Base-by-base conservation (phyloP, 2,329 filamentous ascomycete species). In the Chaetomium globosum region DNA sequence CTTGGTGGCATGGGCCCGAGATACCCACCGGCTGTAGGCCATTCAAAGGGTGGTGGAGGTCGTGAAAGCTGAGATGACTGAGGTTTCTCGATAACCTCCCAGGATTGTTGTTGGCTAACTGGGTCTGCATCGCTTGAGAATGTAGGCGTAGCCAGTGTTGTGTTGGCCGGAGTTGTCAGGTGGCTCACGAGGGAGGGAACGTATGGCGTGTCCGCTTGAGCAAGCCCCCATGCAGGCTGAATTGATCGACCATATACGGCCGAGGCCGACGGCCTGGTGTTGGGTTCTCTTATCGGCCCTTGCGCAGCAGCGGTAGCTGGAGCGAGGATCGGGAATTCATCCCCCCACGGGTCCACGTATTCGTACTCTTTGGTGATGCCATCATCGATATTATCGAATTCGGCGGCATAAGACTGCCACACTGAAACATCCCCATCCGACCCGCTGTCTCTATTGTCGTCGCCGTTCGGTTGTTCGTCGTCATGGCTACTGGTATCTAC, bases 321-420 rank as follows among this genome's bases (percentile, higher is more conserved):
- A 26, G 3, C 23, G 33, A 56, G 33, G 12, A 56, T 33, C 2
- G 54, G 33, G 12, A 56, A 56, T 10, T 56, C 54, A 10, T 56
- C 54, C 3, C 6, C 54, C 54, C 54, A 56, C 5, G 21, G 54
- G 33, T 33, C 31, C 30, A 56, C 33, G 21, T 39, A 26, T 43
- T 56, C 54, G 33, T 56, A 56, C 33, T 43, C 54, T 21, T n/a
- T 23, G 9, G 28, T 16, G 23, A 56, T 43, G 54, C 39, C 54
- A 23, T 56, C 31, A 21, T 39, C 54, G n/a, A 56, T 43, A 23
- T 26, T 43, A 21, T 23, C 9, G 21, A 56, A 56, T n/a, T 56
- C 54, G 54, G 54, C 54, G 7, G 31, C 54, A 43, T n/a, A 39
- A 6, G 54, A 56, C 5, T 28, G 54, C 54, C 54, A 56, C 8